Evolutionary conservation across 2,329 filamentous ascomycete genomes (phyloP).

Genomic region (Aureobasidium mangrovei): DNA sequence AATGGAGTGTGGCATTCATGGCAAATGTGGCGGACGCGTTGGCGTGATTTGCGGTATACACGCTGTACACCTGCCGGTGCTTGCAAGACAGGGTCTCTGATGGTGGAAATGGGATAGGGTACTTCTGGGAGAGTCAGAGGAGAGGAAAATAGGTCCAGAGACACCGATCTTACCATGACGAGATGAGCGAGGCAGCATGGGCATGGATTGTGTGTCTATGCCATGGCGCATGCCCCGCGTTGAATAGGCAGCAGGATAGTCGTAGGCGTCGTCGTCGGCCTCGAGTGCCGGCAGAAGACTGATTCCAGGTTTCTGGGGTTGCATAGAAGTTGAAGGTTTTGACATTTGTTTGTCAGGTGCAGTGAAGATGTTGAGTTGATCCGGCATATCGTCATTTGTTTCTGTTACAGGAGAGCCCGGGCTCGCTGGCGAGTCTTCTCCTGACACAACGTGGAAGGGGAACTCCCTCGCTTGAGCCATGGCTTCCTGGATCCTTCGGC

Average conservation of each 20-base stretch:
- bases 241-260: neutral
- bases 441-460: slow-evolving; percentile 2
- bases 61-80: slow-evolving; percentile 21
- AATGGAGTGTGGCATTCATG: slow-evolving; percentile 55
- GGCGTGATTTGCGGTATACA: slow-evolving; percentile 37
- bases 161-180: neutral
- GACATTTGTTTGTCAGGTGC: neutral
- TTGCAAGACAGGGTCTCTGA: slow-evolving; percentile 2
- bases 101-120: neutral
- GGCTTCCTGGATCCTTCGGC: slow-evolving; percentile 9
- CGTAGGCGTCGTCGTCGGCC: slow-evolving; percentile 1
- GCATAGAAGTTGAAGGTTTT: neutral
- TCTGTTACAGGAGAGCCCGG: neutral
- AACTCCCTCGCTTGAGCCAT: slow-evolving; percentile 13
- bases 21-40: slow-evolving; percentile 44
- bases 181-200: neutral
- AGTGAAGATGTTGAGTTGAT: neutral
- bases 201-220: neutral
- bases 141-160: neutral
- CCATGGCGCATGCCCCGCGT: neutral
- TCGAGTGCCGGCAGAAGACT: neutral
- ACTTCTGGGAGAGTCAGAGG: neutral
- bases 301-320: neutral
- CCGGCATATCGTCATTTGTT: neutral
- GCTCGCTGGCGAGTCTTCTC: neutral